These are phyloP conservation scores for Saccharomycopsis sp. DNA, from an alignment of 805 yeast genomes.

Conservation along the genomic window DNA sequence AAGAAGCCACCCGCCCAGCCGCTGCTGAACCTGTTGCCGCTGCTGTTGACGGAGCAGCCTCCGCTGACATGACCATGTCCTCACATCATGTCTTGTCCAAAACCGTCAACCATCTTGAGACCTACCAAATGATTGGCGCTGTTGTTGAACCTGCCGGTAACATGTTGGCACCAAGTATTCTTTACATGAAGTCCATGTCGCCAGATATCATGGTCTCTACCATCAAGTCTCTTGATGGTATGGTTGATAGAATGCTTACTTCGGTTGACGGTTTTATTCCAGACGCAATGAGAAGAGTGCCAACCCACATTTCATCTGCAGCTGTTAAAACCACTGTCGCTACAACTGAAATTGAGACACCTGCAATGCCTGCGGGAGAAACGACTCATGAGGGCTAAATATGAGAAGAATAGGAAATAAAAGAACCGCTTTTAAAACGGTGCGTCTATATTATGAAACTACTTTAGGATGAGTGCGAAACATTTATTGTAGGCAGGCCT, in stretches of 20 bases:
- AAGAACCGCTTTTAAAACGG: no score
- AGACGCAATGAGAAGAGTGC: constrained; percentile 8
- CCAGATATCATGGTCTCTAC: constrained; percentile 12
- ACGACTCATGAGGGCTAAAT: no score
- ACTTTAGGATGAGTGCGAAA: no score
- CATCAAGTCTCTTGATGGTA: constrained; percentile 11
- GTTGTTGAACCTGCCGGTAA: constrained; percentile 14
- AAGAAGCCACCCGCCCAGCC: neutral
- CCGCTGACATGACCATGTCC: neutral
- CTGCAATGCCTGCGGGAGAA: no score
- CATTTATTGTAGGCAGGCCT: no score
- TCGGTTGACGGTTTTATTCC: constrained; percentile 8
- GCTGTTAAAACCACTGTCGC: no score
- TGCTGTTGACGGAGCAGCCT: constrained; percentile 9
- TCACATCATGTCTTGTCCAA: constrained; percentile 14
- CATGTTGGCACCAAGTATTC: constrained; percentile 15
- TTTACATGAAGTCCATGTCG: constrained; percentile 1
- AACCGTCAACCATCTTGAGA: constrained; percentile 10
- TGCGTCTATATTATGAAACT: no score
- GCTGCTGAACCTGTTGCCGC: constrained; percentile 2
- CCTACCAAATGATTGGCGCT: constrained; percentile 12
- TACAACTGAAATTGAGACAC: no score
- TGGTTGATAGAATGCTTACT: constrained; percentile 7
- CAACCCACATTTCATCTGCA: no score
- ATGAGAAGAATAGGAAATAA: no score